Percentiles rank a stretch among this genome's conserved stretches.
phyloP scores from a whole-genome alignment of 2,329 filamentous ascomycete species.

The Metarhizium album region DNA sequence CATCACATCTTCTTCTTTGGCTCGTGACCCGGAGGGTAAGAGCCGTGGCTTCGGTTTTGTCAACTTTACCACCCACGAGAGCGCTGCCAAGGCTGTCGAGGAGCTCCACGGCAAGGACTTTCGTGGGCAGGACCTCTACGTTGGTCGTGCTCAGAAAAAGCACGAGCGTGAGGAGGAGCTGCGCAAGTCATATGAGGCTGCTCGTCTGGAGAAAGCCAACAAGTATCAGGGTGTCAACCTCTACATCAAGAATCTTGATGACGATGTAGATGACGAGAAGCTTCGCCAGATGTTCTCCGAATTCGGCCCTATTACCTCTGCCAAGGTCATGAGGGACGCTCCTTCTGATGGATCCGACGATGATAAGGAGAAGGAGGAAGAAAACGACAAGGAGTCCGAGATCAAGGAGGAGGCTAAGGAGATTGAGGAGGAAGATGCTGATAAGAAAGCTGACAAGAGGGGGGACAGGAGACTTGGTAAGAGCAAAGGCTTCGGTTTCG shows the following conservation, averaged over 20 bases:
- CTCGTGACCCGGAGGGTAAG: constrained; percentile 81
- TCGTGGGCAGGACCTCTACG: constrained; percentile 91
- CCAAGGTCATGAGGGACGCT: constrained; percentile 96
- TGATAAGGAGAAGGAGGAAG: constrained; percentile 42
- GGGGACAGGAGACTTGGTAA: constrained; percentile 68
- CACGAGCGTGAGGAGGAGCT: constrained; percentile 99
- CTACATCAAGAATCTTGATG: constrained; percentile 98
- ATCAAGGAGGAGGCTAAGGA: constrained; percentile 31
- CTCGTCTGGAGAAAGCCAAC: constrained; percentile 93
- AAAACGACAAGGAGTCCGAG: constrained; percentile 40
- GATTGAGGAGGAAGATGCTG: constrained; percentile 34
- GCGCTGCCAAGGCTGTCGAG: constrained; percentile 76
- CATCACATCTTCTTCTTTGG: constrained; percentile 90
- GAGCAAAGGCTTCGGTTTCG: constrained; percentile 99
- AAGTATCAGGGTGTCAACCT: constrained; percentile 99
- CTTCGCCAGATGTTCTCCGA: constrained; percentile 85
- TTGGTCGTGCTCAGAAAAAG: constrained; percentile 99
- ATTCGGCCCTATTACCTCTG: constrained; percentile 92
- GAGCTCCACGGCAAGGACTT: constrained; percentile 87
- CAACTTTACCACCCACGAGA: constrained; percentile 89
- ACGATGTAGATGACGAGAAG: constrained; percentile 97
- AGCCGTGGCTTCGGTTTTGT: constrained; percentile 94
- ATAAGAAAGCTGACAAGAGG: constrained; percentile 51
- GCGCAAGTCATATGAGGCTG: constrained; percentile 96
- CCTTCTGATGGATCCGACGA: constrained; percentile 43